Evolutionary conservation across 176 grass and related monocot species (phyloP).

Genomic region (Oryza coarctata): DNA sequence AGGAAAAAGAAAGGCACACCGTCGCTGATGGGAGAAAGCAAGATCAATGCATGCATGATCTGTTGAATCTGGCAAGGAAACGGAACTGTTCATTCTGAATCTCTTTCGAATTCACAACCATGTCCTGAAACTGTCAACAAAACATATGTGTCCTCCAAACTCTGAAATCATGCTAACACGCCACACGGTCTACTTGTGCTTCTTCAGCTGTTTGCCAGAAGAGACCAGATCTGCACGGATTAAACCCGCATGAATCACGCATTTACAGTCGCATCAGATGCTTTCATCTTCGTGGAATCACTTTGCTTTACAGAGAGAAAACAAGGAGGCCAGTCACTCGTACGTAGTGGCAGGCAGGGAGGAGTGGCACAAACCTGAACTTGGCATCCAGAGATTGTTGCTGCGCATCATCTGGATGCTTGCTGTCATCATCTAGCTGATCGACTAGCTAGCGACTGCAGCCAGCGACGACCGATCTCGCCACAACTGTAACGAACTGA

Average conservation of each 20-base stretch:
- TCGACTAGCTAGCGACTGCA: no score
- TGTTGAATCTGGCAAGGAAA: neutral
- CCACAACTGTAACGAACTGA: neutral
- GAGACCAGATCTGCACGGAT: neutral
- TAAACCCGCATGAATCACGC: neutral
- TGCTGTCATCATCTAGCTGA: neutral
- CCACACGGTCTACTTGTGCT: neutral
- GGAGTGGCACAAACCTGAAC: constrained; percentile 11
- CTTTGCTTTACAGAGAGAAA: neutral
- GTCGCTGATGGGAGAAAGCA: neutral
- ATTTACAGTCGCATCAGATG: neutral
- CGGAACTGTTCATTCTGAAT: neutral
- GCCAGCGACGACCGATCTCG: neutral
- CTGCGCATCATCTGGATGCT: neutral
- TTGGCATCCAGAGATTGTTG: constrained; percentile 9
- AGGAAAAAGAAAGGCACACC: neutral
- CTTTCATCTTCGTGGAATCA: neutral
- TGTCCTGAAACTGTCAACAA: neutral
- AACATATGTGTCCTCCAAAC: neutral
- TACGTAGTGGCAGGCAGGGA: neutral
- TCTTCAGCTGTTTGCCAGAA: neutral
- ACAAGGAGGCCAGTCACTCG: neutral
- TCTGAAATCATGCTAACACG: no score
- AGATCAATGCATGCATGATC: neutral
- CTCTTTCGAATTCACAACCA: neutral